phyloP scores from a whole-genome alignment of 768 basidiomycete genomes.

The Boletus reticuloceps region DNA sequence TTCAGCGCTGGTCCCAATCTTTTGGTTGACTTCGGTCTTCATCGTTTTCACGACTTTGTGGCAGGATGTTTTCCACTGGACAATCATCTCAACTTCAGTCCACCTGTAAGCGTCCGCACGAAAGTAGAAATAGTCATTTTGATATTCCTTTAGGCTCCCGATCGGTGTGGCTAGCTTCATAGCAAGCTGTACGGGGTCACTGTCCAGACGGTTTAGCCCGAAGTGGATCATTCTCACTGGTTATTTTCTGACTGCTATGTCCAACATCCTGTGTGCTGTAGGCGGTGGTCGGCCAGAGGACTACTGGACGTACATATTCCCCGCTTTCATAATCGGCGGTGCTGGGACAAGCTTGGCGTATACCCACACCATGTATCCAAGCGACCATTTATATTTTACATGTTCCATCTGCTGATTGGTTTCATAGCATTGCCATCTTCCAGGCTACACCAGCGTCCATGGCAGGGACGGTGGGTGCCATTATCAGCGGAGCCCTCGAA shows the following conservation, averaged over 20 bases:
- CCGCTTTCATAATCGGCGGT: not conserved
- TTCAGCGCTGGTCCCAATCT: constrained; percentile 36
- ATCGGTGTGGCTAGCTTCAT: constrained; percentile 39
- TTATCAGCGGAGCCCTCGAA: constrained; percentile 54
- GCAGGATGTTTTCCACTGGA: constrained; percentile 43
- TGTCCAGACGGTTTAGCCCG: constrained; percentile 35
- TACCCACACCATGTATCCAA: not conserved
- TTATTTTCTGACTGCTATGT: constrained; percentile 34
- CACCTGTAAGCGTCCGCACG: constrained; percentile 34
- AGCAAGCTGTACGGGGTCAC: constrained; percentile 36
- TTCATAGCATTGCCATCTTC: constrained; percentile 49
- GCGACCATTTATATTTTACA: not conserved
- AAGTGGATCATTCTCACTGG: constrained; percentile 49
- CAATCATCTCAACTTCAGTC: constrained; percentile 35
- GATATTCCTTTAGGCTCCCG: constrained; percentile 33
- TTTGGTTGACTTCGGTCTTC: constrained; percentile 41
- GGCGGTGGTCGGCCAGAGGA: not conserved
- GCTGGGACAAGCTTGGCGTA: not conserved
- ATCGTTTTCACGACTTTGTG: constrained; percentile 36
- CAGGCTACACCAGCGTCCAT: constrained; percentile 45
- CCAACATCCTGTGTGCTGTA: constrained; percentile 24
- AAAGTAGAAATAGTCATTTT: not conserved
- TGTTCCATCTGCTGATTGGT: not conserved
- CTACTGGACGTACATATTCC: not conserved
- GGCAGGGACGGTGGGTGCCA: constrained; percentile 54